Evolutionary conservation across 176 grass and related monocot species (phyloP), one percentile per base, ranked within the genome.

Genomic region (Echinochloa phyllopogon): DNA sequence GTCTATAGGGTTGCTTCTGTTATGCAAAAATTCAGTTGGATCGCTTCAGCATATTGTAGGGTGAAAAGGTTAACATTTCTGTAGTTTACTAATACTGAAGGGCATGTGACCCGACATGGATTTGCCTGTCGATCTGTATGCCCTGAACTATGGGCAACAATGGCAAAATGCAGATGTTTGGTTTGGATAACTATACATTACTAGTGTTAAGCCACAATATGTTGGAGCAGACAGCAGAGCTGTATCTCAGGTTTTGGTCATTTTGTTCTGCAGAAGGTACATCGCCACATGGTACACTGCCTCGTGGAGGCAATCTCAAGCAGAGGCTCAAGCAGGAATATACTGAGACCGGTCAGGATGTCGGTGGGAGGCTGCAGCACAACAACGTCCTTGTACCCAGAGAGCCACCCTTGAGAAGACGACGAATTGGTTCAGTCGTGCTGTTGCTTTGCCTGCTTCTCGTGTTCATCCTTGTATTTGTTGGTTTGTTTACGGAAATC

Each of bases 381-480:
- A 44, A 67, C 48, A 44, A 24, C 11, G 20, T 20, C 48, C 14
- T 0, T 72, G n/a, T 25, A 2, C 38, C 52, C 77, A 7, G 16
- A 36, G 52, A 70, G 41, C 0, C 80, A 71, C 50, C 72, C 53
- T 77, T 27, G 57, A 67, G 59, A 63, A 53, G 44, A 74, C 13
- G 4, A 51, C 6, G 33, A 27, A 39, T 63, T 11, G 12, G 24
- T 66, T 56, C 39, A 15, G 67, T 65, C 47, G 48, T 29, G 55
- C 20, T 14, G 57, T 25, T 58, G 33, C 21, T 85, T 3, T 81
- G 50, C 52, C 13, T 69, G 29, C 62, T 62, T 24, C 16, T 85
- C 3, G 6, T 61, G 16, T 29, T 61, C 76, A 52, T 85, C 66
- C 69, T 89, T 65, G 41, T 84, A 5, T 61, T 89, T 83, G 76